Evolutionary conservation across 1,284 basidiomycete species (phyloP), one percentile per base, ranked within the genome.

Genomic region (Heterobasidion occidentale): DNA sequence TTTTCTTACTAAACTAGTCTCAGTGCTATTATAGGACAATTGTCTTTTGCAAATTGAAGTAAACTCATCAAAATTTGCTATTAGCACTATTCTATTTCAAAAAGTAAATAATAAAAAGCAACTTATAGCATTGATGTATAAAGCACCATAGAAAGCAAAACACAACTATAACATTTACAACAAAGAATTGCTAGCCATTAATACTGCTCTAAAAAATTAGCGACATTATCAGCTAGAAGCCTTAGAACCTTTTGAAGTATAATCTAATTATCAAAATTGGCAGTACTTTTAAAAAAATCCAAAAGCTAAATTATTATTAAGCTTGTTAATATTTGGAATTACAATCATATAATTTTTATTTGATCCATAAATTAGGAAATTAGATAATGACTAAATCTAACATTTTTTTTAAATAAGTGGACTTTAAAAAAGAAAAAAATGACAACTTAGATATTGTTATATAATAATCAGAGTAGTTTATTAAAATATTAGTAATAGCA

Each of bases 111-210:
- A 47, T 9, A 47, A 47, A 47, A 42, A 36, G 51, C 51, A 52
- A 14, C 51, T 36, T 17, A 12, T 52, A 15, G 51, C 51, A 11
- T 52, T 14, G 2, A 17, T 36, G n/a, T 52, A 2, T 15, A 4
- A 52, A 33, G 36, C 2, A 1, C 3, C 42, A 6, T 1, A 17
- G 8, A 2, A 36, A 8, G 27, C 51, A 8, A 36, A 52, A 6
- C 6, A 36, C 12, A 74, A 74, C 56, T 74, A 70, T 59, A 56
- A 59, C 8, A 67, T 67, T 34, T 63, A 70, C 56, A 67, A 75
- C 59, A 57, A n/a, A n/a, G 71, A 75, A 57, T 45, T 75, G 51
- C 12, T 71, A 1, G 66, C 70, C 0, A 67, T 72, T 20, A 61
- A 70, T 19, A 36, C 7, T 8, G 34, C 3, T 34, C 36, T 52